Conservation (phyloP, 2,329 filamentous ascomycete species). For the Dichotomopilus funicola region DNA sequence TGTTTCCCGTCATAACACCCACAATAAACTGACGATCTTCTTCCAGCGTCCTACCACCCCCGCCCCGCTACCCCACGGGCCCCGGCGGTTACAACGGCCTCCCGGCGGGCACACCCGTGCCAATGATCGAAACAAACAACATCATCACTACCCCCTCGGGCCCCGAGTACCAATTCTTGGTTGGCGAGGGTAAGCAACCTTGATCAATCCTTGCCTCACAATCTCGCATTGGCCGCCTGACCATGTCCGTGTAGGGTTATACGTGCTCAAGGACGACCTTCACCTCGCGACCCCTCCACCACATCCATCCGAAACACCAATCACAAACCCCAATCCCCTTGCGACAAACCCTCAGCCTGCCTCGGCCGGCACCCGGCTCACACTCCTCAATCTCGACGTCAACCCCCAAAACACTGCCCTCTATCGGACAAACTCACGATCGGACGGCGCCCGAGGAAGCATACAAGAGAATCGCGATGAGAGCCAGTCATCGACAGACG, state of each 20-base stretch:
- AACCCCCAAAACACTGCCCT: constrained; percentile 47
- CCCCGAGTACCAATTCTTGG: constrained; percentile 81
- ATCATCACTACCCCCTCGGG: constrained; percentile 72
- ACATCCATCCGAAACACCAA: constrained; percentile 86
- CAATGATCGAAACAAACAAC: constrained; percentile 92
- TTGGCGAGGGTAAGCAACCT: constrained; percentile 68
- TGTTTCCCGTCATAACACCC: neutral
- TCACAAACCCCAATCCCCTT: constrained; percentile 83
- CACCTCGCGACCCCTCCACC: constrained; percentile 90
- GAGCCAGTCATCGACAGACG: constrained; percentile 52
- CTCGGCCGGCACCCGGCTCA: constrained; percentile 76
- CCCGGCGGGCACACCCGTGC: constrained; percentile 59
- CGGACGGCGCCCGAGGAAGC: constrained; percentile 39
- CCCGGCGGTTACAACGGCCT: constrained; percentile 63
- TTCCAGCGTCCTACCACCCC: constrained; percentile 73
- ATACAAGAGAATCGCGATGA: constrained; percentile 59
- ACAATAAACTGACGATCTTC: constrained; percentile 14
- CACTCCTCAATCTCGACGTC: constrained; percentile 66
- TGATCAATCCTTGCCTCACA: neutral
- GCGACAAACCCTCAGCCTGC: constrained; percentile 80
- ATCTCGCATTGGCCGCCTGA: neutral
- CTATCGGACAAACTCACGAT: constrained; percentile 47
- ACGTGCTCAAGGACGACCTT: constrained; percentile 83
- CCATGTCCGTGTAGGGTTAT: constrained; percentile 57
- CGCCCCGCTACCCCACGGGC: constrained; percentile 72